Conservation (phyloP, 139 green algal genomes). For the Limnomonas spitsbergensis region DNA sequence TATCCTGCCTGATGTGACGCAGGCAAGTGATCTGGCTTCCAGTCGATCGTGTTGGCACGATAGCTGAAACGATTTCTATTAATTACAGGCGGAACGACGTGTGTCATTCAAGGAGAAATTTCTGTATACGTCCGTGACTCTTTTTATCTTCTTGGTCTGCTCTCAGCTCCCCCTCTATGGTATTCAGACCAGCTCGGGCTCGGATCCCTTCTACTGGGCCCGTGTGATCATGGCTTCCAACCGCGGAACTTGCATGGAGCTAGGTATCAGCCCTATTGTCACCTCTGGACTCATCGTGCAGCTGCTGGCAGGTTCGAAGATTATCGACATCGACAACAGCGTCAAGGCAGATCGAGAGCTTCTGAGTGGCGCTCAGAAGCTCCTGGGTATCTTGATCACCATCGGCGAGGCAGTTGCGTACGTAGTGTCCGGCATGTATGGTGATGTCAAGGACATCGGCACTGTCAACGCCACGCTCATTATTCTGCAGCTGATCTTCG, state of each 20-base stretch:
- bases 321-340: constrained; percentile 97
- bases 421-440: constrained; percentile 98
- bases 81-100: background rate
- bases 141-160: constrained; percentile 98
- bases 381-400: constrained; percentile 98
- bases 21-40: constrained; percentile 22
- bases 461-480: constrained; percentile 91
- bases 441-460: constrained; percentile 91
- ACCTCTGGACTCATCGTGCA: constrained; percentile 97
- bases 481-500: constrained; percentile 95
- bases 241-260: constrained; percentile 95
- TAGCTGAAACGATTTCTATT: background rate
- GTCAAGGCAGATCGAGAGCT: constrained; percentile 94
- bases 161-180: constrained; percentile 96
- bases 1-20: constrained; percentile 83
- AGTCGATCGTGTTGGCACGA: background rate
- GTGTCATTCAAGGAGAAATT: constrained; percentile 39
- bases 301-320: constrained; percentile 93
- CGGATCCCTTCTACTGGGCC: constrained; percentile 97
- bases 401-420: constrained; percentile 99
- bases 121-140: constrained; percentile 87
- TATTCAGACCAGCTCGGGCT: constrained; percentile 79
- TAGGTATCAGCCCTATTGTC: constrained; percentile 96
- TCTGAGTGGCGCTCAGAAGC: constrained; percentile 92
- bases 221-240: constrained; percentile 97